Base-by-base conservation (phyloP, 306 rosid genomes). In the Ammopiptanthus mongolicus region DNA sequence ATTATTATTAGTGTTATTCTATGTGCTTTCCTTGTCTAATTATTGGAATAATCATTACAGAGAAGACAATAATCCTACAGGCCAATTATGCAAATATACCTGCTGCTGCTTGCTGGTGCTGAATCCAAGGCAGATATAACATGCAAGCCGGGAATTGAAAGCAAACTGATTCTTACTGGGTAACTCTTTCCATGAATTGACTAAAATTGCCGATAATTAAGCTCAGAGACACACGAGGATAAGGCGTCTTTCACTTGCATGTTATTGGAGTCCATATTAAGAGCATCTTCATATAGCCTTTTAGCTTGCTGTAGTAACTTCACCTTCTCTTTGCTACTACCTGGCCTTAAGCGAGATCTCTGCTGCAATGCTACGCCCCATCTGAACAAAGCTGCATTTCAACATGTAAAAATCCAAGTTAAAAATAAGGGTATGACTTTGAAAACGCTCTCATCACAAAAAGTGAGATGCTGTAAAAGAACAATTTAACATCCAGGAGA, bases 291-390 rank as follows among this genome's bases (percentile, higher is more conserved):
- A 61, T 86, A 95, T 47, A 92, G 85, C 78, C 96, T 86, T 88
- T 85, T 92, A 28, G 97, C 97, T 59, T 92, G 99, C 15, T 80
- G 87, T 63, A 92, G 88, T 77, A 95, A 86, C 84, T 92, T 95
- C 75, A 82, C 78, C 79, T 91, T 95, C 84, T 95, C 97, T 84
- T 85, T 92, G 46, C 97, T 91, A 34, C 89, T 90, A 29, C 84
- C 73, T 6, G 97, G 93, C 75, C 97, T 80, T 76, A 92, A 82
- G 48, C 85, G 96, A 11, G 97, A 92, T 82, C 99, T 82, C 82
- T 90, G 97, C 83, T 95, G 99, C 81, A 95, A 87, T 61, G 93
- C 82, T 74, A 81, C 78, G 28, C 90, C 99, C 99, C 99, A 95
- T 89, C 96, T 84, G 85, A 85, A 92, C 60, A 92, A 79, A 62